A percentile compares a stretch with the other conserved stretches of the same genome.
These are phyloP conservation scores for Boletus rubroflammeus DNA, from an alignment of 768 basidiomycete species.

Conservation along the genomic window DNA sequence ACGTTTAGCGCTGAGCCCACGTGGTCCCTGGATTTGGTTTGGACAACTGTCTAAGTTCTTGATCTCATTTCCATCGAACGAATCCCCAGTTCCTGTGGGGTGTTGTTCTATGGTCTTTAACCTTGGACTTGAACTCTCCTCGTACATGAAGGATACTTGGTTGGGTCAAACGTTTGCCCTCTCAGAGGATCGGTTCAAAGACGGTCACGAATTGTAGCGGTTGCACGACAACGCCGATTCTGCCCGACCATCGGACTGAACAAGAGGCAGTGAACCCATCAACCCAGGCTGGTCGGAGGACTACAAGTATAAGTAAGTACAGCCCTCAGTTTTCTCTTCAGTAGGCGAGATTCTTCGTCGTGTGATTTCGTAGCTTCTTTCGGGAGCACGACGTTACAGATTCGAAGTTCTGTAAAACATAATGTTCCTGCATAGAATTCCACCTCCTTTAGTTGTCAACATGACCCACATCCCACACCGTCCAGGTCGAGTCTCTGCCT, in stretches of 20 bases:
- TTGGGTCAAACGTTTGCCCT: not conserved
- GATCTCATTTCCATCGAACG: too few relatives aligned
- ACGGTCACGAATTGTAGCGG: not conserved
- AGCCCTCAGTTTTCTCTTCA: too few relatives aligned
- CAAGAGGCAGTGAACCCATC: not conserved
- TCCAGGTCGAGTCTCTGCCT: slow-evolving; percentile 2
- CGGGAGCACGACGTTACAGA: not conserved
- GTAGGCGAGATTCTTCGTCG: not conserved
- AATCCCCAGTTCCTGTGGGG: too few relatives aligned
- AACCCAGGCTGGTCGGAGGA: too few relatives aligned
- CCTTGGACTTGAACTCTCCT: not conserved
- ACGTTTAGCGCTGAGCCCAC: not conserved
- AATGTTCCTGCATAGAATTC: not conserved
- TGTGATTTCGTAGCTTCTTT: not conserved
- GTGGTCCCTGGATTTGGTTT: not conserved
- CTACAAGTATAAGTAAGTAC: too few relatives aligned
- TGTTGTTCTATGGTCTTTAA: too few relatives aligned
- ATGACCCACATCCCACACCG: slow-evolving; percentile 18
- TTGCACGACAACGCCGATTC: not conserved
- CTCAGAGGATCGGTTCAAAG: not conserved
- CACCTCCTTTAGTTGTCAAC: not conserved
- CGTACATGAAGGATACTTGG: not conserved
- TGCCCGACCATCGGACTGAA: not conserved
- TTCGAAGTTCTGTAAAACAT: not conserved
- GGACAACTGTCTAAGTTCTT: too few relatives aligned